Conservation (phyloP, 78 protist species). For the Emiliania huxleyi region DNA sequence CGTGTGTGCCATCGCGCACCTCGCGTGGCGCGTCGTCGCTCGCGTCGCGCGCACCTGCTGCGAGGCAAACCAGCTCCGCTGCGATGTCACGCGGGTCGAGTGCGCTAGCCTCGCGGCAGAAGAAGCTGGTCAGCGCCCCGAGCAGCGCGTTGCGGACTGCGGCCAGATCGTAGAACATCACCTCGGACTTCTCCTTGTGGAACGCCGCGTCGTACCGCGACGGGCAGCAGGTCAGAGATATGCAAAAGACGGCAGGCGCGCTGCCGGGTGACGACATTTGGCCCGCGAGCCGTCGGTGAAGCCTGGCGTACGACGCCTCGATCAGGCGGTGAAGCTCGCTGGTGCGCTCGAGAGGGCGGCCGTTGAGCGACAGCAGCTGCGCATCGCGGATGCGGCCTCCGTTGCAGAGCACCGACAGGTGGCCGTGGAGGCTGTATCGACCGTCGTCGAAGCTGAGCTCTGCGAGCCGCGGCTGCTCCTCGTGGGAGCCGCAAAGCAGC, state of each 20-base stretch:
- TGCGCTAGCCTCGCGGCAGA: background rate
- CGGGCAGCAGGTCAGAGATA: background rate
- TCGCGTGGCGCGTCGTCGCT: too few species aligned
- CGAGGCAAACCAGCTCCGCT: too few species aligned
- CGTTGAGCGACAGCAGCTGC: background rate
- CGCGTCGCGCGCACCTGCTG: too few species aligned
- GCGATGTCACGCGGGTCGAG: background rate
- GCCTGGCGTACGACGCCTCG: background rate
- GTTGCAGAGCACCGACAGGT: too few species aligned
- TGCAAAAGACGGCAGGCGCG: background rate
- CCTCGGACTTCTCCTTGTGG: background rate
- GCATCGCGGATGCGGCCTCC: too few species aligned
- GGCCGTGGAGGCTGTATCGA: too few species aligned
- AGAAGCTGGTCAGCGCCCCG: background rate
- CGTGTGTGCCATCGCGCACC: too few species aligned
- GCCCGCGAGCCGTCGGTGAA: too few species aligned
- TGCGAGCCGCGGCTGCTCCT: too few species aligned
- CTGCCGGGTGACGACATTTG: too few species aligned
- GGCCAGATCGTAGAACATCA: background rate
- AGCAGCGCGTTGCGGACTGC: background rate
- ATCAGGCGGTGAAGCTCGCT: background rate
- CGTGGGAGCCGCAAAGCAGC: background rate
- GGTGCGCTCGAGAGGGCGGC: background rate
- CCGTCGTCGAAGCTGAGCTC: too few species aligned
- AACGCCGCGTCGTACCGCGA: background rate